phyloP scores from a whole-genome alignment of 1,284 basidiomycete species.

The Ganoderma resinaceum region DNA sequence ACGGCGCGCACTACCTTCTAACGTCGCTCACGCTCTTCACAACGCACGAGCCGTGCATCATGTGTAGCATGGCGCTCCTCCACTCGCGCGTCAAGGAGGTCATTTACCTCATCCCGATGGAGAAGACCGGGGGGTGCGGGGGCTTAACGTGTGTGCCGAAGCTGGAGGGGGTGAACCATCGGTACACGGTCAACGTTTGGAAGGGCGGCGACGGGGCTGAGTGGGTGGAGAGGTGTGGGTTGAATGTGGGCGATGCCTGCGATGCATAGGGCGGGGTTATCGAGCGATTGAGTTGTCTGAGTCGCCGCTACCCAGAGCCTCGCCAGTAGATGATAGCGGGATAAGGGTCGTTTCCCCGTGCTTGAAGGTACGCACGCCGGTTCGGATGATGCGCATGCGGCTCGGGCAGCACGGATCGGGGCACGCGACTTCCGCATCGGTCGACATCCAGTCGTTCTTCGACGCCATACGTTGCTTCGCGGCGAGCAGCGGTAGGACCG shows the following conservation, averaged over 20 bases:
- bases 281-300: neutral
- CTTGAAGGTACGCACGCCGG: slow-evolving; percentile 56
- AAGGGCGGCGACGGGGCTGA: slow-evolving; percentile 14
- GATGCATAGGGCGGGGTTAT: slow-evolving; percentile 46
- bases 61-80: slow-evolving; percentile 94
- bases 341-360: slow-evolving; percentile 61
- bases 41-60: slow-evolving; percentile 94
- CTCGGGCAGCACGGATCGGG: slow-evolving; percentile 70
- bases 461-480: slow-evolving; percentile 66
- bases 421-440: slow-evolving; percentile 67
- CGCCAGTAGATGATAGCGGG: slow-evolving; percentile 38
- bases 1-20: slow-evolving; percentile 85
- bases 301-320: neutral
- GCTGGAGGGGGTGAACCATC: slow-evolving; percentile 84
- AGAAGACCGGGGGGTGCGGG: slow-evolving; percentile 79
- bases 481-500: slow-evolving; percentile 66
- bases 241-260: slow-evolving; percentile 46
- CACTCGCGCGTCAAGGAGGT: slow-evolving; percentile 91
- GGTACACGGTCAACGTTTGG: slow-evolving; percentile 77
- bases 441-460: slow-evolving; percentile 70
- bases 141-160: slow-evolving; percentile 73
- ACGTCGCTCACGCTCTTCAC: slow-evolving; percentile 85
- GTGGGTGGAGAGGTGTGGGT: slow-evolving; percentile 27
- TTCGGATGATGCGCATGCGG: slow-evolving; percentile 57
- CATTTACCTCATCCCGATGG: slow-evolving; percentile 76